Base-by-base conservation (phyloP, 768 basidiomycete genomes). In the Phylloporus scabripes region DNA sequence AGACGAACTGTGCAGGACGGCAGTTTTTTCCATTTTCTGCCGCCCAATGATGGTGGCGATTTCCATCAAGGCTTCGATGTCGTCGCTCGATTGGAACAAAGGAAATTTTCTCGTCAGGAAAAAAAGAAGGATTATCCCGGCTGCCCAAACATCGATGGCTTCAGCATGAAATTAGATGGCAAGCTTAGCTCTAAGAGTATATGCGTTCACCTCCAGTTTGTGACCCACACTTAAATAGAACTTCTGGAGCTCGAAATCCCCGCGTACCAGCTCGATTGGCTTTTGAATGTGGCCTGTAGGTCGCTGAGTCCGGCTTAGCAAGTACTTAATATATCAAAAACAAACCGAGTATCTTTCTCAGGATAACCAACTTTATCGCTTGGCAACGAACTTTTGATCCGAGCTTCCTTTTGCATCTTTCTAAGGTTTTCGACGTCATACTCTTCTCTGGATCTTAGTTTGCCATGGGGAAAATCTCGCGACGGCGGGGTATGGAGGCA, bases 141-240 rank as follows among this genome's bases (percentile, higher is more conserved):
- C 90, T 0, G 94, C 86, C 96, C 96, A 99, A 40, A 98, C 80
- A 58, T 99, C 96, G 62, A 98, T 86, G 2, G 95, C 96, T 99
- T 62, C 34, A 37, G 18, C 20, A 33, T 7, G 12, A 10, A 45
- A 17, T 65, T 46, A 63, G 45, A 37, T 42, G 31, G 12, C 41
- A 33, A 24, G 38, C 29, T 38, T 21, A 43, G 33, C 15, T n/a
- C 33, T 32, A 42, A 32, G 44, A 12, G 18, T 18, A 50, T 49
- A 26, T 69, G n/a, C 39, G 5, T 82, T 53, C 57, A 94, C 95
- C 91, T 53, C 91, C 92, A 8, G 83, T 85, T 69, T 99, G 96
- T 58, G 92, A 87, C 4, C 81, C 81, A 58, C 96, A 99, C 66
- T 98, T 99, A 34, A 99, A 66, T 32, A 99, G 68, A 2, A 99